These are phyloP conservation scores for Laguncularia racemosa DNA, from an alignment of 345 rosid species.

Conservation along the genomic window DNA sequence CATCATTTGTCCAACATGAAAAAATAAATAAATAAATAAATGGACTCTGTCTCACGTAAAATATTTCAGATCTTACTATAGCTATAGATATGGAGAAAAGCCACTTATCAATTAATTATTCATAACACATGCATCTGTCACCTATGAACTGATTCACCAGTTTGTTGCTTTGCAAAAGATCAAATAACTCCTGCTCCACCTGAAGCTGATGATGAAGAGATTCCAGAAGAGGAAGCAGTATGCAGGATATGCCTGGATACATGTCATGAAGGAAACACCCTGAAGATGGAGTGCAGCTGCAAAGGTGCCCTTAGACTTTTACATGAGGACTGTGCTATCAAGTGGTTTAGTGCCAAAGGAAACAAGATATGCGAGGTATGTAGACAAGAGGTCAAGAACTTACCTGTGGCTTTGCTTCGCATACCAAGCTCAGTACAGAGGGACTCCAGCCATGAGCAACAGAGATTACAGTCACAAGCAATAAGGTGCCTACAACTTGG, in stretches of 20 bases:
- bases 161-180: conserved; percentile 30
- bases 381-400: conserved; percentile 71
- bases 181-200: conserved; percentile 41
- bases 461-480: conserved; percentile 31
- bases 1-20: too few relatives aligned
- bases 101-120: too few relatives aligned
- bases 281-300: conserved; percentile 98
- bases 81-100: too few relatives aligned
- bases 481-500: conserved; percentile 37
- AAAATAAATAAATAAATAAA: too few relatives aligned
- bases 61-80: too few relatives aligned
- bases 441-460: conserved; percentile 41
- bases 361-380: conserved; percentile 88
- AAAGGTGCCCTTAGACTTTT: conserved; percentile 86
- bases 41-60: too few relatives aligned
- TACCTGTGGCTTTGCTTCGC: conserved; percentile 82
- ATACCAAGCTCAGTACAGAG: conserved; percentile 40
- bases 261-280: conserved; percentile 80
- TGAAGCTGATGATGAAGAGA: conserved; percentile 75
- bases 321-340: conserved; percentile 82
- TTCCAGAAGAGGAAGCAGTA: conserved; percentile 94
- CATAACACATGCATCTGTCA: too few relatives aligned
- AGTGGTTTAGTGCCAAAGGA: conserved; percentile 84
- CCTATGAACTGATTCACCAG: too few relatives aligned
- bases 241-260: conserved; percentile 86